These are phyloP conservation scores for Lyophyllum semitale DNA, from an alignment of 768 basidiomycete species.

Conservation along the genomic window DNA sequence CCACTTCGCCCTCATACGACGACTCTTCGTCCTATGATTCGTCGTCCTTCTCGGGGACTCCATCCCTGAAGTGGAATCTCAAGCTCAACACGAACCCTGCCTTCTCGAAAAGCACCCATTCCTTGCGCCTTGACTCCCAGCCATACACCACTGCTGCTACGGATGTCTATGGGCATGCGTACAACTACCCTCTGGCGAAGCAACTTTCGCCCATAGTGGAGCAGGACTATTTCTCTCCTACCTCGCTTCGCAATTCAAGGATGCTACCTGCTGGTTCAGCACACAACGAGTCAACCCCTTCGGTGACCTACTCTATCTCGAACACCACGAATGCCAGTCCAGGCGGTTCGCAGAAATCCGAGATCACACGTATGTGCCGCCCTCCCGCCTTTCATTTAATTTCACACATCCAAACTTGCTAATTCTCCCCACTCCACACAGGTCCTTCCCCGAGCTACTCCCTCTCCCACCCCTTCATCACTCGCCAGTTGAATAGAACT, in stretches of 20 bases:
- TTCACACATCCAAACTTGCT: neutral
- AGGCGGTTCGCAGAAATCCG: conserved; percentile 38
- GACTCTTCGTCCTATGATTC: conserved; percentile 28
- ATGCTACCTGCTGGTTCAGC: conserved; percentile 31
- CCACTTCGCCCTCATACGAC: conserved; percentile 18
- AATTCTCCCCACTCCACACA: conserved; percentile 14
- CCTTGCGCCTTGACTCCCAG: conserved; percentile 39
- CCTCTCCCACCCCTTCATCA: conserved; percentile 52
- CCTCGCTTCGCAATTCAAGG: conserved; percentile 32
- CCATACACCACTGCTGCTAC: conserved; percentile 26
- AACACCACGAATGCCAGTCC: conserved; percentile 28
- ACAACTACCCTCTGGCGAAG: conserved; percentile 41
- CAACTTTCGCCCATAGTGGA: conserved; percentile 71
- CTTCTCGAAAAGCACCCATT: conserved; percentile 41
- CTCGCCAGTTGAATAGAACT: conserved; percentile 66
- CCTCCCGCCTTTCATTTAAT: conserved; percentile 1
- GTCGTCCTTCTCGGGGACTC: conserved; percentile 19
- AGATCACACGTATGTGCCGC: conserved; percentile 42
- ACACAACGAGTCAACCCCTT: conserved; percentile 11
- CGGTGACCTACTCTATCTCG: conserved; percentile 18
- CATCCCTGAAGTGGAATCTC: conserved; percentile 27
- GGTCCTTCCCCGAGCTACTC: conserved; percentile 54
- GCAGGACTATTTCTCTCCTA: conserved; percentile 62
- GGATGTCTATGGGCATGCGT: conserved; percentile 37
- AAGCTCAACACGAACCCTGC: conserved; percentile 29